A percentile compares a stretch with the other conserved stretches of the same genome.
These are phyloP conservation scores for Lachancea kluyveri DNA, from an alignment of 805 yeast species.

Conservation along the genomic window DNA sequence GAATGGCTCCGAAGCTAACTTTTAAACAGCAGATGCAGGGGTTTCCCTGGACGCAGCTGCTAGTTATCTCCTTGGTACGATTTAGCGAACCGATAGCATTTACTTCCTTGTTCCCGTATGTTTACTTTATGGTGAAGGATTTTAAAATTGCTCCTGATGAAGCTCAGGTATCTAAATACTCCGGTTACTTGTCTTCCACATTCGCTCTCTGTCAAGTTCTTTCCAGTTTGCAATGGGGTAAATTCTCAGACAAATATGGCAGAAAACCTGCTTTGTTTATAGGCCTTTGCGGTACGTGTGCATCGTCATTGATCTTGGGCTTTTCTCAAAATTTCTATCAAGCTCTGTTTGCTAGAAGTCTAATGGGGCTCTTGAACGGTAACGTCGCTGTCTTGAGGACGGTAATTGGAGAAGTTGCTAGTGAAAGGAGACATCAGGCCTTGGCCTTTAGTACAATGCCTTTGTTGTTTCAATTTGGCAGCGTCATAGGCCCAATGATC, in stretches of 20 bases:
- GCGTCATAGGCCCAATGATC: slow-evolving; percentile 54
- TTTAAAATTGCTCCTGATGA: slow-evolving; percentile 45
- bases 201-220: slow-evolving; percentile 57
- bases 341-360: slow-evolving; percentile 47
- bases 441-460: slow-evolving; percentile 59
- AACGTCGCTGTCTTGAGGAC: slow-evolving; percentile 63
- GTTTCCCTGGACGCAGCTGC: slow-evolving; percentile 48
- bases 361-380: slow-evolving; percentile 56
- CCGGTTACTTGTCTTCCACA: slow-evolving; percentile 57
- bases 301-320: slow-evolving; percentile 45
- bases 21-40: slow-evolving; percentile 48
- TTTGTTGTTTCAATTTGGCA: slow-evolving; percentile 53
- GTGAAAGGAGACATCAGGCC: slow-evolving; percentile 52
- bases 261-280: slow-evolving; percentile 46
- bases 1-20: slow-evolving; percentile 13
- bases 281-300: slow-evolving; percentile 49
- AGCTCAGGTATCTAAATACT: slow-evolving; percentile 50
- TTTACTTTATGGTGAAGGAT: slow-evolving; percentile 57
- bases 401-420: slow-evolving; percentile 53
- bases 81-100: slow-evolving; percentile 60
- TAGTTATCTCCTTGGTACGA: slow-evolving; percentile 39
- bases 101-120: slow-evolving; percentile 58
- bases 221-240: slow-evolving; percentile 57
- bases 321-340: slow-evolving; percentile 44
- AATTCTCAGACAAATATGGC: slow-evolving; percentile 47